Evolutionary conservation across 495 filamentous ascomycete species (phyloP), one percentile per base, ranked within the genome.

Genomic region (Lepidopterella palustris): DNA sequence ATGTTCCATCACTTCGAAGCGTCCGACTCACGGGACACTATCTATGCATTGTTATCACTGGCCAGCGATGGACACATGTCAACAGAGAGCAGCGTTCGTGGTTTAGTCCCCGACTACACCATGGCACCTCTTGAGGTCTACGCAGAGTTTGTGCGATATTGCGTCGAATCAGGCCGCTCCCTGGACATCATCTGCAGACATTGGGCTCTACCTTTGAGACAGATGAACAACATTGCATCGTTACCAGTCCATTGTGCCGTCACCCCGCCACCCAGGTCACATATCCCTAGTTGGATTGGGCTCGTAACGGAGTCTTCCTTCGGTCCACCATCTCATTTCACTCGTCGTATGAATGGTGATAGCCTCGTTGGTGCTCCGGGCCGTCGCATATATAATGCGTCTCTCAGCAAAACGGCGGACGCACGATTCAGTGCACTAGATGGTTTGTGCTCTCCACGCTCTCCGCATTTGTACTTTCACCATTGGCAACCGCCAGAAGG

Each of bases 11-110:
- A 60, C 9, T 74, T 74, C 54, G 60, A 70, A 25, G 62, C 66
- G 0, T 57, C 58, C 8, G 62, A 72, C 26, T 69, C 72, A 13
- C 61, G 64, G 13, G 72, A 74, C 60, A 61, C 62, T 2, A 59
- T 74, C 29, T 74, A 71, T 42, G 57, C 69, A 10, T 54, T 74
- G 25, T 54, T 72, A 8, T 64, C 67, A 18, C 60, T 74, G 24
- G 69, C 72, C 0, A 61, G 64, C n/a, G 70, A 72, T 51, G n/a
- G n/a, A n/a, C n/a, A n/a, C n/a, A n/a, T n/a, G n/a, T n/a, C n/a
- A n/a, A 67, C 65, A 11, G 45, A 25, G 15, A 6, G 23, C 8
- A 39, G 10, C 18, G n/a, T n/a, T n/a, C n/a, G n/a, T n/a, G n/a
- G 6, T 18, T 10, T 49, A 18, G 6, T 6, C 6, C n/a, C 45